Evolutionary conservation across 805 yeast species (phyloP).

Genomic region (Nakazawaea siamensis): DNA sequence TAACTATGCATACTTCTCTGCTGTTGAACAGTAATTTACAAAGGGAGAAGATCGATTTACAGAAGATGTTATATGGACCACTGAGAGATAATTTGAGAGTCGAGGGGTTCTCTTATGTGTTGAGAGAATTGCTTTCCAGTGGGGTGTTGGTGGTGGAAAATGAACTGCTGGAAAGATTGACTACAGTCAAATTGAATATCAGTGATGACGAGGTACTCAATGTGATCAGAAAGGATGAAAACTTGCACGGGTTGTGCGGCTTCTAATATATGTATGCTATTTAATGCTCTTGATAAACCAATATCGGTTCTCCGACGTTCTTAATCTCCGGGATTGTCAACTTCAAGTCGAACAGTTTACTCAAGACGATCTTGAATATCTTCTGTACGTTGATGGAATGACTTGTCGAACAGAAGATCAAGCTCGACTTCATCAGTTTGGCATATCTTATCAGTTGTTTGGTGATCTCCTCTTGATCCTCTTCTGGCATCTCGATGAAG

Average conservation of each 20-base stretch:
- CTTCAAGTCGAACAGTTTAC: slow-evolving; percentile 83
- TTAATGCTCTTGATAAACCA: slow-evolving; percentile 44
- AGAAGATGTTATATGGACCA: slow-evolving; percentile 19
- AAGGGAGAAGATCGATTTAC: slow-evolving; percentile 16
- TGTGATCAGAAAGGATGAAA: slow-evolving; percentile 50
- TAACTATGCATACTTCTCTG: slow-evolving; percentile 4
- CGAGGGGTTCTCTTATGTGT: slow-evolving; percentile 48
- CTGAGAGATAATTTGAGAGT: slow-evolving; percentile 28
- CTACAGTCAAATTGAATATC: slow-evolving; percentile 55
- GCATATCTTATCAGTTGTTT: slow-evolving; percentile 80
- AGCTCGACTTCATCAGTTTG: slow-evolving; percentile 75
- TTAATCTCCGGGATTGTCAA: slow-evolving; percentile 77
- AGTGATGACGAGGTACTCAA: slow-evolving; percentile 62
- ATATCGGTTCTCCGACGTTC: slow-evolving; percentile 85
- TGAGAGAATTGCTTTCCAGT: slow-evolving; percentile 67
- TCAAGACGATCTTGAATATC: slow-evolving; percentile 82
- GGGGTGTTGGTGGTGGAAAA: slow-evolving; percentile 70
- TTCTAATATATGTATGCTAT: background rate
- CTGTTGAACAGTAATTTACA: slow-evolving; percentile 15
- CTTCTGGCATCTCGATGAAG: slow-evolving; percentile 69
- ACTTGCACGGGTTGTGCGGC: slow-evolving; percentile 17
- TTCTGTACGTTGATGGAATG: slow-evolving; percentile 91
- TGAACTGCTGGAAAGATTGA: slow-evolving; percentile 57
- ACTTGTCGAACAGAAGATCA: slow-evolving; percentile 85
- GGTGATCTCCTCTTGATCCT: slow-evolving; percentile 80